Percentiles rank a stretch among this genome's conserved stretches.
phyloP scores from a whole-genome alignment of 768 basidiomycete genomes.

The Kwoniella mangroviensis region DNA sequence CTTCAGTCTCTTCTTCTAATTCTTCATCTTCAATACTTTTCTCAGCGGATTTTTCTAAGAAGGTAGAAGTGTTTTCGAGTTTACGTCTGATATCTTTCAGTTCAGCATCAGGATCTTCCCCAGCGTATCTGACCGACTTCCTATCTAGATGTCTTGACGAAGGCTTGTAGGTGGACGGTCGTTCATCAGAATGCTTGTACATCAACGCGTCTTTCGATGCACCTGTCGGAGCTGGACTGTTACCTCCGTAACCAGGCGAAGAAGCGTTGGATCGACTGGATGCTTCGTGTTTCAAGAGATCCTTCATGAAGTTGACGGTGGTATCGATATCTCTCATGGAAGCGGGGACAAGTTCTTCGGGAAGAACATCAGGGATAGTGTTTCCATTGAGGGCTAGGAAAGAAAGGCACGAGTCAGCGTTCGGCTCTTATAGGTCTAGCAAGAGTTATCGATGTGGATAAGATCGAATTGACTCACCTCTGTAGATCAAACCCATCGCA shows the following conservation, averaged over 20 bases:
- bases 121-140: constrained; percentile 71
- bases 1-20: constrained; percentile 86
- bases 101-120: constrained; percentile 70
- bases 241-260: constrained; percentile 41
- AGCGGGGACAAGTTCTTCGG: constrained; percentile 86
- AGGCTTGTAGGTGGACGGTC: constrained; percentile 76
- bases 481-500: constrained; percentile 97
- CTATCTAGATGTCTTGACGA: constrained; percentile 84
- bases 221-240: constrained; percentile 18
- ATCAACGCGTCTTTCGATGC: constrained; percentile 78
- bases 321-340: constrained; percentile 85
- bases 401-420: neutral
- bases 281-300: constrained; percentile 82
- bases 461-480: constrained; percentile 67
- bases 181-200: constrained; percentile 77
- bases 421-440: too few species aligned
- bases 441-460: neutral
- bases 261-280: constrained; percentile 62
- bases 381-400: constrained; percentile 84
- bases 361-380: constrained; percentile 82
- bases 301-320: constrained; percentile 86
- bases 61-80: constrained; percentile 75
- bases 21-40: constrained; percentile 82
- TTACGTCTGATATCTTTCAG: constrained; percentile 84
- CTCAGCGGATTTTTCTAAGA: constrained; percentile 76